phyloP scores from a whole-genome alignment of 2,329 filamentous ascomycete genomes.

The Apiospora saccharicola region DNA sequence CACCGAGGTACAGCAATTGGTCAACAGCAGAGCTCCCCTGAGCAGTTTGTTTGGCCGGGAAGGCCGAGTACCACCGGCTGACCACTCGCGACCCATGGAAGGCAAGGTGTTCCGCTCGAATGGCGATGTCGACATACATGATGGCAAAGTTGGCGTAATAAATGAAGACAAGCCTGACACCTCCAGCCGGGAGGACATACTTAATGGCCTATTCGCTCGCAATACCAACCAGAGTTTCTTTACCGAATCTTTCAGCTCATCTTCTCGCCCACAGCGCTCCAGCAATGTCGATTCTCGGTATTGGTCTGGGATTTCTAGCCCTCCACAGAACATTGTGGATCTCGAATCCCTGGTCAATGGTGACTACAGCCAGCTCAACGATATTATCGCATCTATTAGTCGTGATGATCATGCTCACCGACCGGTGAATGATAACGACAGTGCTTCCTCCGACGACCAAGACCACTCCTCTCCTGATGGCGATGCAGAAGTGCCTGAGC shows the following conservation, averaged over 20 bases:
- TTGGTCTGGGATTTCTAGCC: conserved; percentile 41
- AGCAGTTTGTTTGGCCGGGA: conserved; percentile 79
- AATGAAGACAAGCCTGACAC: conserved; percentile 67
- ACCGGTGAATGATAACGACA: background rate
- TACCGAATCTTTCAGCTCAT: conserved; percentile 43
- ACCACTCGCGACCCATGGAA: conserved; percentile 66
- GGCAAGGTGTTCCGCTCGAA: conserved; percentile 71
- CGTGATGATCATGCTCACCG: conserved; percentile 31
- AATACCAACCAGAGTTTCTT: conserved; percentile 42
- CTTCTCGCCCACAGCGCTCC: conserved; percentile 37
- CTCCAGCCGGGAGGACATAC: conserved; percentile 65
- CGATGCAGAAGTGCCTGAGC: conserved; percentile 27
- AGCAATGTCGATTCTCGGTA: conserved; percentile 38
- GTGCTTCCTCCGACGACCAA: background rate
- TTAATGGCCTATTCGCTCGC: conserved; percentile 58
- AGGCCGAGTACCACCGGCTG: conserved; percentile 69
- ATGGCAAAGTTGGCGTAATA: conserved; percentile 64
- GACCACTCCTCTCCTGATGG: conserved; percentile 36
- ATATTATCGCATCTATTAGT: conserved; percentile 42
- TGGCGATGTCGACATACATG: conserved; percentile 70
- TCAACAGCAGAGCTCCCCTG: conserved; percentile 77
- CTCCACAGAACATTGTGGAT: conserved; percentile 41
- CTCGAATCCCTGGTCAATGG: conserved; percentile 40
- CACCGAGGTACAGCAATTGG: conserved; percentile 77
- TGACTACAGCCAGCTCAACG: conserved; percentile 40